These are phyloP conservation scores for Coniochaeta prunicola DNA, from an alignment of 2,329 filamentous ascomycete species.

Conservation along the genomic window DNA sequence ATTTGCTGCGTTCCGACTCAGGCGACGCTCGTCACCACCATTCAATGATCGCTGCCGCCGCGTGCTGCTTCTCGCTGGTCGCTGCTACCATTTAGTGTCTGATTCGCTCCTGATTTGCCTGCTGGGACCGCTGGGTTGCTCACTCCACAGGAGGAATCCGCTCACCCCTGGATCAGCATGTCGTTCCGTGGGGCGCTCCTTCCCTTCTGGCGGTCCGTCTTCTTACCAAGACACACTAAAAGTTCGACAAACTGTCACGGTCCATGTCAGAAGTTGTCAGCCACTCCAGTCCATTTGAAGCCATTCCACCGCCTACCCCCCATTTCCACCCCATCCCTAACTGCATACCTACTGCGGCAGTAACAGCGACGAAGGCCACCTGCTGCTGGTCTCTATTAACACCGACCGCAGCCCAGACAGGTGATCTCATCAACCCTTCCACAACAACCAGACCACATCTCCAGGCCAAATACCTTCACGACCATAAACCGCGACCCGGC, in stretches of 20 bases:
- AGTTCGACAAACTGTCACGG: not conserved
- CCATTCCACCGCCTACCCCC: not conserved
- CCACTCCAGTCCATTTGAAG: not conserved
- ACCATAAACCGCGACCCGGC: not conserved
- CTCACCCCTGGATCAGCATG: not conserved
- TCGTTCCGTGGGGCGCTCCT: not conserved
- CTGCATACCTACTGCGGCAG: not conserved
- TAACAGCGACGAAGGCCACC: not conserved
- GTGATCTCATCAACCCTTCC: constrained; percentile 1
- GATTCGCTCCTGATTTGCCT: no score
- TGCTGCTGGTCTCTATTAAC: not conserved
- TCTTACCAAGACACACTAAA: not conserved
- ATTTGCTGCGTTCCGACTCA: not conserved
- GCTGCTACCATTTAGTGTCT: no score
- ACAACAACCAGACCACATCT: not conserved
- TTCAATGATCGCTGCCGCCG: no score
- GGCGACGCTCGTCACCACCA: not conserved
- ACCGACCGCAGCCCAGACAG: not conserved
- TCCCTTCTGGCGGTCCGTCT: not conserved
- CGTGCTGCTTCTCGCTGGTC: no score
- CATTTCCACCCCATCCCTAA: not conserved
- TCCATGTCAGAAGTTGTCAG: not conserved
- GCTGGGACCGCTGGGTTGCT: not conserved
- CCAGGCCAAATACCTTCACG: not conserved
- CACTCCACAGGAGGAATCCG: not conserved